Percentiles rank a stretch among this genome's conserved stretches.
Evolutionary conservation across 352 stramenopile species (phyloP).

Genomic region (Globisporangium alternatum): DNA sequence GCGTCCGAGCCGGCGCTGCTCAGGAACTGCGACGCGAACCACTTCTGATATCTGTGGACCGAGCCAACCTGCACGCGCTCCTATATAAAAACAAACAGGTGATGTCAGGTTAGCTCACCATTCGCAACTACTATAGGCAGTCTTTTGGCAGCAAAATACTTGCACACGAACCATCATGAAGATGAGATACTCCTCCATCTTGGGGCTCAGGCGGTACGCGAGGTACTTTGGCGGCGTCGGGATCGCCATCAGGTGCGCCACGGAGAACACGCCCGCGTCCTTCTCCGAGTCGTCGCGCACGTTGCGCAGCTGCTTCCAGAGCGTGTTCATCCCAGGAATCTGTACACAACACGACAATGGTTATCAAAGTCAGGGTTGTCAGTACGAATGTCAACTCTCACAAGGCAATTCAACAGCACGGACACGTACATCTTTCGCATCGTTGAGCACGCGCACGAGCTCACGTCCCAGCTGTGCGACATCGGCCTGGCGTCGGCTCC

Average conservation of each 20-base stretch:
- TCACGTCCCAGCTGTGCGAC: conserved; percentile 72
- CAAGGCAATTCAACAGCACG: not conserved
- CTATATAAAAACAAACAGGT: conserved; percentile 18
- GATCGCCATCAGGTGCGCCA: conserved; percentile 69
- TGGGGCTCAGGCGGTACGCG: conserved; percentile 75
- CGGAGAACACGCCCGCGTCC: conserved; percentile 51
- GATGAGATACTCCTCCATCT: conserved; percentile 83
- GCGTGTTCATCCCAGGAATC: conserved; percentile 74
- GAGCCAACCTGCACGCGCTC: conserved; percentile 72
- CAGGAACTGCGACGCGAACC: conserved; percentile 83
- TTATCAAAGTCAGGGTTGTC: not conserved
- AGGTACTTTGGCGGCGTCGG: conserved; percentile 75
- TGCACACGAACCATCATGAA: conserved; percentile 77
- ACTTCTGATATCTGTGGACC: conserved; percentile 84
- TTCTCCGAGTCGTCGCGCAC: conserved; percentile 61
- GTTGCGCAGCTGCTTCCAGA: conserved; percentile 79
- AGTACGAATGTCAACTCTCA: not conserved
- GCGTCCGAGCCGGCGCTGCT: conserved; percentile 60
- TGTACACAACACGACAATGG: conserved; percentile 12
- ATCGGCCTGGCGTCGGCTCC: conserved; percentile 63
- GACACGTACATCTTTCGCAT: conserved; percentile 69
- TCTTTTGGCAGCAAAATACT: not conserved
- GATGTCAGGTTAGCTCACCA: not conserved
- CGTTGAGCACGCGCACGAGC: conserved; percentile 73
- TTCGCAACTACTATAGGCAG: too few relatives aligned